Evolutionary conservation across 2,329 filamentous ascomycete species (phyloP).

Genomic region (Diaporthe amygdali): DNA sequence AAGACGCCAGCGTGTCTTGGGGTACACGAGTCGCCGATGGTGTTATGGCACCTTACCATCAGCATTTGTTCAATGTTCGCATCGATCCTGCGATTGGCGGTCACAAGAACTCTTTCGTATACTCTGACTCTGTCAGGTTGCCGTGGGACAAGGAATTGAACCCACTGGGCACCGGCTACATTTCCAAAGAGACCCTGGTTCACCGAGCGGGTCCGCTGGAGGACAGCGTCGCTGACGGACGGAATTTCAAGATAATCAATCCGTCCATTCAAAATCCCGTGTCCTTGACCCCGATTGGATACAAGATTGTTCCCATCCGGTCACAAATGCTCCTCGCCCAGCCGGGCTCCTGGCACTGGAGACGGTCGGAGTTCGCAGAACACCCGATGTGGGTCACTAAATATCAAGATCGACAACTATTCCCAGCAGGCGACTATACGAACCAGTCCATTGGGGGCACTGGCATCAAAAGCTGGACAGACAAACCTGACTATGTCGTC

Average conservation of each 20-base stretch:
- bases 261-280: conserved; percentile 46
- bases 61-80: conserved; percentile 70
- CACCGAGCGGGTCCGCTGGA: background rate
- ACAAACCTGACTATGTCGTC: conserved; percentile 39
- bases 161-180: background rate
- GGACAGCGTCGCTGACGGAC: conserved; percentile 38
- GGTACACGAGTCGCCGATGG: conserved; percentile 69
- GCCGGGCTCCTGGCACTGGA: conserved; percentile 41
- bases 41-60: conserved; percentile 71
- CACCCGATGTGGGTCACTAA: conserved; percentile 53
- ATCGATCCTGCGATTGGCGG: conserved; percentile 67
- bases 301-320: conserved; percentile 48
- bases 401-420: conserved; percentile 39
- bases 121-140: background rate
- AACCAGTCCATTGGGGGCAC: conserved; percentile 48
- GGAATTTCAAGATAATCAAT: conserved; percentile 56
- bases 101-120: background rate
- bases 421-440: conserved; percentile 47
- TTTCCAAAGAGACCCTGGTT: background rate
- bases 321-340: conserved; percentile 53
- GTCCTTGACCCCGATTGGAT: conserved; percentile 49
- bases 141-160: background rate
- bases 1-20: conserved; percentile 56
- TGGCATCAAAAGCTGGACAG: conserved; percentile 35
- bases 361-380: conserved; percentile 46